These are phyloP conservation scores for Xylaria sp. DNA, from an alignment of 2,329 filamentous ascomycete genomes.

Conservation along the genomic window DNA sequence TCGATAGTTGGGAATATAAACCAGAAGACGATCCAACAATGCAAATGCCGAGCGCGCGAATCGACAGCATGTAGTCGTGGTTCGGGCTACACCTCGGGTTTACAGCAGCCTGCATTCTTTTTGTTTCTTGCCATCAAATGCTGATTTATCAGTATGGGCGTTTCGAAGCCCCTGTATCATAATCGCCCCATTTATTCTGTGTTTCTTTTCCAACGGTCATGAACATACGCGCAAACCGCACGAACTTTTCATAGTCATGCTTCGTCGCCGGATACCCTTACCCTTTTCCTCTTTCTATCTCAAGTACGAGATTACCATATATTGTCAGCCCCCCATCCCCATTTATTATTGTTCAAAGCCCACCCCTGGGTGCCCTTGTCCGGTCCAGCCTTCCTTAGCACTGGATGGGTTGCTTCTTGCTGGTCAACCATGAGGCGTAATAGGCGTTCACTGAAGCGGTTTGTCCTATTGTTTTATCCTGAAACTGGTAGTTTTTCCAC, in stretches of 20 bases:
- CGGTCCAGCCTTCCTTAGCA: neutral
- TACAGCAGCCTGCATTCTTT: neutral
- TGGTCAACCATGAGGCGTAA: neutral
- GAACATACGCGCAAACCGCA: neutral
- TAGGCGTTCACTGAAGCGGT: neutral
- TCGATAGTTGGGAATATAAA: constrained; percentile 66
- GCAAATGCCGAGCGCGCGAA: constrained; percentile 69
- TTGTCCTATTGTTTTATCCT: neutral
- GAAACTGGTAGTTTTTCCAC: neutral
- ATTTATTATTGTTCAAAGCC: neutral
- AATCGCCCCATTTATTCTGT: neutral
- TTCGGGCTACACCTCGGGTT: neutral
- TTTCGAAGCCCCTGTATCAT: constrained; percentile 14
- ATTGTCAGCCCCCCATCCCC: neutral
- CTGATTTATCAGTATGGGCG: neutral
- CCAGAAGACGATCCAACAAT: constrained; percentile 68
- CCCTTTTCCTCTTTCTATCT: neutral
- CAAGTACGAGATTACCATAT: neutral
- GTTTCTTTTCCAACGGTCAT: constrained; percentile 10
- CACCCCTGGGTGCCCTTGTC: neutral
- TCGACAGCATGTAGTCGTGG: constrained; percentile 62
- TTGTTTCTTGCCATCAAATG: neutral
- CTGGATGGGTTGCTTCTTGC: neutral
- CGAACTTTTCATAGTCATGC: neutral
- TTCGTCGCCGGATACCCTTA: constrained; percentile 1